Evolutionary conservation across 1,139 yeast species (phyloP).

Genomic region (Scheffersomyces illinoinensis): DNA sequence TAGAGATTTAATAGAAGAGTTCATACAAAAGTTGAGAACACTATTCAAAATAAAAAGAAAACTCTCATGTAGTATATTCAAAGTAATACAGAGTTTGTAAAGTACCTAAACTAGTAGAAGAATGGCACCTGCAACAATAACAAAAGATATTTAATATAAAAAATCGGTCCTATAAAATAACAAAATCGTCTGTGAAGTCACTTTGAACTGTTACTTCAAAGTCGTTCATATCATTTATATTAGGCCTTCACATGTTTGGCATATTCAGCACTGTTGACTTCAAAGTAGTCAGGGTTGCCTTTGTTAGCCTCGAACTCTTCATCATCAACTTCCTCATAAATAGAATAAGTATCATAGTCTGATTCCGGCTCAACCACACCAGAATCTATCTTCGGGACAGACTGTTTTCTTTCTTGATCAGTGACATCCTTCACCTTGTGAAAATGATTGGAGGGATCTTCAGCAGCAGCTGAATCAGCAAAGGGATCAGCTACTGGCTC

Average conservation of each 20-base stretch:
- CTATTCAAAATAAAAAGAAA: neutral
- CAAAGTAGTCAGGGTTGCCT: constrained; percentile 52
- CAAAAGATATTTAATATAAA: constrained; percentile 1
- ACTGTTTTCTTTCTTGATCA: constrained; percentile 4
- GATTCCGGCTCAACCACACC: constrained; percentile 8
- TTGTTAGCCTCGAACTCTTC: constrained; percentile 45
- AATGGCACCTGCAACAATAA: neutral
- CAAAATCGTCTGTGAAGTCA: neutral
- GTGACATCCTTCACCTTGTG: neutral
- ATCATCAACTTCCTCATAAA: constrained; percentile 55
- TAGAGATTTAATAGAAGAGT: neutral
- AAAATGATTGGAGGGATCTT: neutral
- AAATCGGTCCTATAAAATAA: neutral
- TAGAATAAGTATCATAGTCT: constrained; percentile 35
- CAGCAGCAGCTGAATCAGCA: constrained; percentile 8
- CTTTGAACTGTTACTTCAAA: constrained; percentile 3
- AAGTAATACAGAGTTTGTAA: neutral
- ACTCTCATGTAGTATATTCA: neutral
- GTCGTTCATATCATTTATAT: neutral
- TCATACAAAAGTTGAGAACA: neutral
- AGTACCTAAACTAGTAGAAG: neutral
- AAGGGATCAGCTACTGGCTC: constrained; percentile 5
- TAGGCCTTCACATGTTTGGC: constrained; percentile 16
- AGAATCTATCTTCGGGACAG: constrained; percentile 4
- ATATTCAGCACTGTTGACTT: constrained; percentile 41